Evolutionary conservation across 441 rosid species (phyloP), one percentile per base, ranked within the genome.

Genomic region (Cnidoscolus chayamansa): DNA sequence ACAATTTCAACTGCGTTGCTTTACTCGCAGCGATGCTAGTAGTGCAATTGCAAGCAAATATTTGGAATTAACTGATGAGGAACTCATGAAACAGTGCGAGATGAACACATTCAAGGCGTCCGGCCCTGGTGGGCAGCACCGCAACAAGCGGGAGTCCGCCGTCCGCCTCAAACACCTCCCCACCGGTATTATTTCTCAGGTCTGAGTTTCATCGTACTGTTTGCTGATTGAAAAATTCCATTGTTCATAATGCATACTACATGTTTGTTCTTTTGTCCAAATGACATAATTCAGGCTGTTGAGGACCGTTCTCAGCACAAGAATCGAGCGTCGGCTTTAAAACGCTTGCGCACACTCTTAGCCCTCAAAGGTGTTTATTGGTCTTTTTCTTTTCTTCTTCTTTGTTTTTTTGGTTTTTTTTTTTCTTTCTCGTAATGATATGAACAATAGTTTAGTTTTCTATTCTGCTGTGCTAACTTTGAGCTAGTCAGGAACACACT

Each of bases 71-170:
- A 84, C 77, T n/a, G 93, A 94, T 63, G 94, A 84, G 32, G 94
- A 89, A 68, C 81, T 94, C 72, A 87, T 90, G 89, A 87, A 76
- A 72, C 90, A 90, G 69, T 94, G 98, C 74, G 86, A 86, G 67
- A 81, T 90, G 81, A 84, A 61, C 68, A 90, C 91, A 0, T 94
- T 84, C 73, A 90, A 86, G 79, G 77, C 92, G 4, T 92, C 97
- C 16, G 97, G 98, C 1, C 96, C 97, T 0, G 99, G 98, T n/a
- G 97, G 99, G 49, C 99, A 94, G 76, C 99, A 92, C 88, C 89
- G 99, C 50, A 94, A 94, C 84, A 94, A 94, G 70, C 93, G 98
- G 8, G 99, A 94, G 77, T 87, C 98, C n/a, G 98, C 97, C 56
- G 97, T 94, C 15, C 86, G 97, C 19, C 79, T 94, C 71, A 92